A percentile compares a stretch with the other conserved stretches of the same genome.
Evolutionary conservation across 495 filamentous ascomycete genomes (phyloP).

Genomic region (Gamarada debralockiae): DNA sequence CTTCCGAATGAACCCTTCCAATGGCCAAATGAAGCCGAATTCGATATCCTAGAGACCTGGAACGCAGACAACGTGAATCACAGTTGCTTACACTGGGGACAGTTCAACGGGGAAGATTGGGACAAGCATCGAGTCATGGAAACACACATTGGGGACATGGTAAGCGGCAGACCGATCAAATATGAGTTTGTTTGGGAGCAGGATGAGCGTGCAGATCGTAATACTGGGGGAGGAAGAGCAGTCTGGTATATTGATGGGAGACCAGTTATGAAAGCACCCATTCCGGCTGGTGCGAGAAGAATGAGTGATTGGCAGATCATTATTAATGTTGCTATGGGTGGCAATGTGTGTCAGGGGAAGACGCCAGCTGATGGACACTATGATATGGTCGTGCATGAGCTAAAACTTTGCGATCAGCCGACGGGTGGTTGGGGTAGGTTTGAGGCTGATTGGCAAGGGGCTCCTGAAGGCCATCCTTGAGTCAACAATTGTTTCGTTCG

Average conservation of each 20-base stretch:
- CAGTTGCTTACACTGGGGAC: conserved; percentile 43
- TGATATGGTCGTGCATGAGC: conserved; percentile 36
- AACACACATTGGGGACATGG: conserved; percentile 30
- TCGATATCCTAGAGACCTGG: conserved; percentile 58
- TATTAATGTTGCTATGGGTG: conserved; percentile 43
- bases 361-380: conserved; percentile 35
- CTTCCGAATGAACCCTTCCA: conserved; percentile 37
- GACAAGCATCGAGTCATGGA: conserved; percentile 38
- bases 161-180: conserved; percentile 13
- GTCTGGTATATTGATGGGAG: conserved; percentile 43
- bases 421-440: conserved; percentile 37
- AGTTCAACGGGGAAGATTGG: conserved; percentile 35
- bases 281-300: conserved; percentile 35
- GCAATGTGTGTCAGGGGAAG: conserved; percentile 38
- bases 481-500: no score
- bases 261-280: conserved; percentile 36
- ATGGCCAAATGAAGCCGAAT: conserved; percentile 58
- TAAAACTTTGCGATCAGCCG: conserved; percentile 34
- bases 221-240: conserved; percentile 25
- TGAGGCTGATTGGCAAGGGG: conserved; percentile 28
- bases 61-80: conserved; percentile 36
- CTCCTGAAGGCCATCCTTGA: neutral
- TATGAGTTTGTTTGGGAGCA: conserved; percentile 40
- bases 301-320: conserved; percentile 37
- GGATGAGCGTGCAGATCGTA: conserved; percentile 7